Evolutionary conservation across 257 asterid species (phyloP).

Genomic region (Nicotiana obtusifolia): DNA sequence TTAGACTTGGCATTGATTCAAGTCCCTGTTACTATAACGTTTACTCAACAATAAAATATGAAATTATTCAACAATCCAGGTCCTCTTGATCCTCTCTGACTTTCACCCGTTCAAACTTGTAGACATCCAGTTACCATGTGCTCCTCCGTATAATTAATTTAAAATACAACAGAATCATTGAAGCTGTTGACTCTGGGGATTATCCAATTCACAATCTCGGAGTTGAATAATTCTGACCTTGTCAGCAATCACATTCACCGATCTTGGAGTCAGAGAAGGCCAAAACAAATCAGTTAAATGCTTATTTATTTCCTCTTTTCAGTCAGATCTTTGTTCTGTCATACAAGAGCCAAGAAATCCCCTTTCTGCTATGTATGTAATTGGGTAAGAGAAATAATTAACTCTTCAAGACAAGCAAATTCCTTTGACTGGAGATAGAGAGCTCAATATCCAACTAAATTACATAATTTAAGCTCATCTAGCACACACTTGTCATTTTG

Average conservation of each 20-base stretch:
- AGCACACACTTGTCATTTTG: background rate
- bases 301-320: background rate
- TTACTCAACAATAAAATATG: constrained; percentile 2
- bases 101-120: constrained; percentile 11
- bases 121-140: constrained; percentile 23
- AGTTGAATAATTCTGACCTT: background rate
- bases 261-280: background rate
- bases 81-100: constrained; percentile 26
- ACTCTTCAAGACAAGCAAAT: background rate
- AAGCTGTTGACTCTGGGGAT: background rate
- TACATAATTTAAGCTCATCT: background rate
- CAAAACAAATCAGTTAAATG: background rate
- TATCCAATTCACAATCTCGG: background rate
- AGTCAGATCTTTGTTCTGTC: background rate
- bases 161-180: background rate
- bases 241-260: constrained; percentile 5
- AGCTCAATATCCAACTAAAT: background rate
- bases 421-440: background rate
- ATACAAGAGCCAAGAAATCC: background rate
- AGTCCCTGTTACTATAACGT: background rate
- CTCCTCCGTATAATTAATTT: background rate
- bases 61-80: constrained; percentile 12
- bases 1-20: background rate
- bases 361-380: background rate
- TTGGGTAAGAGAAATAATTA: background rate